Evolutionary conservation across 352 stramenopile species (phyloP).

Genomic region (Lagenidium giganteum): DNA sequence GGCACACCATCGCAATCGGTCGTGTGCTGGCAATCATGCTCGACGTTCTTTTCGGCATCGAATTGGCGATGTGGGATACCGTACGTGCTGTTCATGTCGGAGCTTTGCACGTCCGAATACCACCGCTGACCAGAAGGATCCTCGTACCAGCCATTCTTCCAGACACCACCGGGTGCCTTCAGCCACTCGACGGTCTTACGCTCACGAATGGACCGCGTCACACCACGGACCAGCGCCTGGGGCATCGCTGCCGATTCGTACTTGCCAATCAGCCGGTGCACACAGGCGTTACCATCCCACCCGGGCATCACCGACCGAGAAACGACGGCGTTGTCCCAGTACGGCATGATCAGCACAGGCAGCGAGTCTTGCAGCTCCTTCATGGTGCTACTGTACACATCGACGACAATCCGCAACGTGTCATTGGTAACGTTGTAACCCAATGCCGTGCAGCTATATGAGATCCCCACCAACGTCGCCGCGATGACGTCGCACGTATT

Average conservation of each 20-base stretch:
- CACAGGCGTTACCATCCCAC: slow-evolving; percentile 20
- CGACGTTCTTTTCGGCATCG: slow-evolving; percentile 10
- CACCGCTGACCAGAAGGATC: slow-evolving; percentile 7
- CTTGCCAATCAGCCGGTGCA: slow-evolving; percentile 18
- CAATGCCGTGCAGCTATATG: slow-evolving; percentile 9
- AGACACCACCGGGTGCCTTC: not conserved
- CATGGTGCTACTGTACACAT: slow-evolving; percentile 2
- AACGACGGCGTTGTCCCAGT: slow-evolving; percentile 21
- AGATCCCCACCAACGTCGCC: slow-evolving; percentile 12
- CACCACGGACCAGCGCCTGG: not conserved
- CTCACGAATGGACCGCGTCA: not conserved
- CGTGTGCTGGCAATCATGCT: slow-evolving; percentile 10
- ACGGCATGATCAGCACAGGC: slow-evolving; percentile 29
- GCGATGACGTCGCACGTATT: slow-evolving; percentile 13
- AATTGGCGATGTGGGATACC: slow-evolving; percentile 14
- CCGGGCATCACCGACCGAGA: slow-evolving; percentile 16
- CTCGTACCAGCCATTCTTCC: slow-evolving; percentile 20
- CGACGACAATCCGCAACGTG: slow-evolving; percentile 14
- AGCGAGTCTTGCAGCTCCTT: slow-evolving; percentile 13
- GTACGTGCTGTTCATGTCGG: not conserved
- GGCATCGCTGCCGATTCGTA: not conserved
- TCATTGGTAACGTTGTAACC: slow-evolving; percentile 25
- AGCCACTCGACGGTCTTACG: slow-evolving; percentile 1
- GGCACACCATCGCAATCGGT: slow-evolving; percentile 8
- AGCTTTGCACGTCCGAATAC: slow-evolving; percentile 19